A percentile compares a stretch with the other conserved stretches of the same genome.
phyloP scores from a whole-genome alignment of 2,329 filamentous ascomycete species.

The Fonsecaea pugnacius region DNA sequence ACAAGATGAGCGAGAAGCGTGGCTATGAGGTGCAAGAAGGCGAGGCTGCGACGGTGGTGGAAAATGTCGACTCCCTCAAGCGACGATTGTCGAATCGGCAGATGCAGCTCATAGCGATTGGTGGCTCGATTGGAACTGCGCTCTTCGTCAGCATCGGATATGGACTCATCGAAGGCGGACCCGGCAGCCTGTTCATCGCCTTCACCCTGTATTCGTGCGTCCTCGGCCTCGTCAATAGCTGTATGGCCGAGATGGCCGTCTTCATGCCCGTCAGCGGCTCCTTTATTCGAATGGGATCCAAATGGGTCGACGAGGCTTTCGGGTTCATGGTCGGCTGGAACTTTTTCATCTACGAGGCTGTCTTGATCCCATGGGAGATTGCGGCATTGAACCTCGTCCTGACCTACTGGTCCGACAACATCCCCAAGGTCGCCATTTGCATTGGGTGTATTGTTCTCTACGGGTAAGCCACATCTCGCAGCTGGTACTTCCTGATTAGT shows the following conservation, averaged over 20 bases:
- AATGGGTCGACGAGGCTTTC: constrained; percentile 49
- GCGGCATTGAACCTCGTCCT: constrained; percentile 47
- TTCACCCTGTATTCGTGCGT: constrained; percentile 31
- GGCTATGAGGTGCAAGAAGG: constrained; percentile 6
- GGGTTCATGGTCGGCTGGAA: constrained; percentile 54
- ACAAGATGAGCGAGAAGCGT: not conserved
- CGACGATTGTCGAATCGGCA: constrained; percentile 6
- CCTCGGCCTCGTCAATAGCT: constrained; percentile 36
- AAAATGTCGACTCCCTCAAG: constrained; percentile 6
- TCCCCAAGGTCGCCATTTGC: constrained; percentile 46
- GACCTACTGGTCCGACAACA: constrained; percentile 46
- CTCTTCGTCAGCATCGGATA: constrained; percentile 45
- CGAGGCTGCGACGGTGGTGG: not conserved
- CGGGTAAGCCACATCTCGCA: constrained; percentile 32
- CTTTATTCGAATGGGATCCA: constrained; percentile 45
- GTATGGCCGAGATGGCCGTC: constrained; percentile 50
- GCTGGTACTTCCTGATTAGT: not conserved
- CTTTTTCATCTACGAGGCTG: constrained; percentile 50
- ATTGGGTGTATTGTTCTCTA: constrained; percentile 47
- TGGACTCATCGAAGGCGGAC: constrained; percentile 42
- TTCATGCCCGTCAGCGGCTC: constrained; percentile 47
- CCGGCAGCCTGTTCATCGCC: constrained; percentile 43
- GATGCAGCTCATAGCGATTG: constrained; percentile 34
- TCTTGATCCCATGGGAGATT: constrained; percentile 46
- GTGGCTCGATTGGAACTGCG: constrained; percentile 44